These are phyloP conservation scores for Boeremia exigua DNA, from an alignment of 2,329 filamentous ascomycete species.

Conservation along the genomic window DNA sequence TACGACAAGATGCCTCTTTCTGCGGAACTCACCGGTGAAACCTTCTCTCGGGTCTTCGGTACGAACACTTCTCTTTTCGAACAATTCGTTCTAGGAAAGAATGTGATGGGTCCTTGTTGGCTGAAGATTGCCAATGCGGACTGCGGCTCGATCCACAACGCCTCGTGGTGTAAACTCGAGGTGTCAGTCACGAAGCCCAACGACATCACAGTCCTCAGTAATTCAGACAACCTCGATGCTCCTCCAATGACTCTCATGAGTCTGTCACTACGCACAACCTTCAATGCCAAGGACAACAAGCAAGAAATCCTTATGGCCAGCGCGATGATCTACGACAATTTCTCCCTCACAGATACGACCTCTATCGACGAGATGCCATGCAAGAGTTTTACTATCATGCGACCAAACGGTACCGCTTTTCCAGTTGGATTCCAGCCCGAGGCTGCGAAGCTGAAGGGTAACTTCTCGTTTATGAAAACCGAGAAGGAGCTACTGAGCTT, in stretches of 20 bases:
- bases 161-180: conserved; percentile 97
- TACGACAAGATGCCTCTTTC: conserved; percentile 82
- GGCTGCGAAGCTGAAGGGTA: conserved; percentile 74
- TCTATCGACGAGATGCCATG: conserved; percentile 87
- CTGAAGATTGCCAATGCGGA: conserved; percentile 86
- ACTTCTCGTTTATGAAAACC: conserved; percentile 80
- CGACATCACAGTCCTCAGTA: conserved; percentile 73
- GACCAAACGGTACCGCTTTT: conserved; percentile 76
- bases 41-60: conserved; percentile 93
- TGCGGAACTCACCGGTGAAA: conserved; percentile 76
- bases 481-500: conserved; percentile 86
- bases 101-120: conserved; percentile 99
- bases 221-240: conserved; percentile 80
- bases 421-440: conserved; percentile 86
- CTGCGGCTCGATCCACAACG: conserved; percentile 84
- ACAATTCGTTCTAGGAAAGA: conserved; percentile 98
- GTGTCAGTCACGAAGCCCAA: conserved; percentile 80
- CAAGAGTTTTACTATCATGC: conserved; percentile 88
- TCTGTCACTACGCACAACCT: conserved; percentile 82
- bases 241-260: conserved; percentile 97
- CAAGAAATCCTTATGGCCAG: conserved; percentile 94
- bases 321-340: conserved; percentile 89
- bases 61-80: conserved; percentile 94
- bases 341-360: conserved; percentile 85
- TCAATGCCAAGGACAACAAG: conserved; percentile 92